Conservation (phyloP, 805 yeast species). For the Wickerhamomyces alni region DNA sequence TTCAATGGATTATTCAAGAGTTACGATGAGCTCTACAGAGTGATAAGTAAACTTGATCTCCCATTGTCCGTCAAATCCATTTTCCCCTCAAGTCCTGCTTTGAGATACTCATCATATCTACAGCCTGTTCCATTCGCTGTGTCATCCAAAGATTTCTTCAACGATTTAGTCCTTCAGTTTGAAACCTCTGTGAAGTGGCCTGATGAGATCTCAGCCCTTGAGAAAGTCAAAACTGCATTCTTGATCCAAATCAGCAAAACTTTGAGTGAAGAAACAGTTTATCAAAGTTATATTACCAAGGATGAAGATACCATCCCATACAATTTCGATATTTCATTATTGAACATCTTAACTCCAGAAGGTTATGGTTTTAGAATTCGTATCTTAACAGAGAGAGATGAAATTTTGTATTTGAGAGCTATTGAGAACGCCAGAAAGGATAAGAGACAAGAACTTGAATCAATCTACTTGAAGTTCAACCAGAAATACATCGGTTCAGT, state of each 20-base stretch:
- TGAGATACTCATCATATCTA: conserved; percentile 69
- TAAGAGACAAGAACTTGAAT: conserved; percentile 50
- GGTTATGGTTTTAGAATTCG: conserved; percentile 83
- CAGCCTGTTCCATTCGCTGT: conserved; percentile 81
- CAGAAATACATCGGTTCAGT: conserved; percentile 59
- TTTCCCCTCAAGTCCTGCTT: conserved; percentile 65
- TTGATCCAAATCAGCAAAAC: conserved; percentile 60
- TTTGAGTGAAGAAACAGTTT: conserved; percentile 40
- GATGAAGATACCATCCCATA: conserved; percentile 63
- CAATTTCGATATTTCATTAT: conserved; percentile 48
- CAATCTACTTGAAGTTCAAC: conserved; percentile 56
- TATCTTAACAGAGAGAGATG: conserved; percentile 81
- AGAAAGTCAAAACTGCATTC: conserved; percentile 87
- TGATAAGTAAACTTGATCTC: conserved; percentile 40
- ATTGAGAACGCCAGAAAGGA: conserved; percentile 60
- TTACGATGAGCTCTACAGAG: conserved; percentile 53
- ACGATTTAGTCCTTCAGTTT: conserved; percentile 77
- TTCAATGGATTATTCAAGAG: conserved; percentile 41
- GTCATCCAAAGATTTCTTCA: conserved; percentile 71
- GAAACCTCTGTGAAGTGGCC: conserved; percentile 96
- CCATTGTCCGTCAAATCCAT: conserved; percentile 73
- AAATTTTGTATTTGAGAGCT: conserved; percentile 63
- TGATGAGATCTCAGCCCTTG: conserved; percentile 77
- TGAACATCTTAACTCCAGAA: conserved; percentile 74
- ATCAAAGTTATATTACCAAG: conserved; percentile 53